These are phyloP conservation scores for Pyrenula aspistea DNA, from an alignment of 495 filamentous ascomycete species.

Conservation along the genomic window DNA sequence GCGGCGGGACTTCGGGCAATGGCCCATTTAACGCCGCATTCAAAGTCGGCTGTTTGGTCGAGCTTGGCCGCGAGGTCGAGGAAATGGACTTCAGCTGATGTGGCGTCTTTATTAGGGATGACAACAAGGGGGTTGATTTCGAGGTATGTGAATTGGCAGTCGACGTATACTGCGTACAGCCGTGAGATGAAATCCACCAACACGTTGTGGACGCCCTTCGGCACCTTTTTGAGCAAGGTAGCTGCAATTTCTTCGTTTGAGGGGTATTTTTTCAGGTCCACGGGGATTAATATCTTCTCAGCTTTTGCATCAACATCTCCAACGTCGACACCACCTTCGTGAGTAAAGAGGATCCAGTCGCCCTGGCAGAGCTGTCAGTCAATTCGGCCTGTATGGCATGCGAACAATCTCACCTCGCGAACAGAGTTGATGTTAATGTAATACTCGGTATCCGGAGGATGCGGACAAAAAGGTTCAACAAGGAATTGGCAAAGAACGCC, in stretches of 20 bases:
- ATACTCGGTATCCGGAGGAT: conserved; percentile 86
- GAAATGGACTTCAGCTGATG: conserved; percentile 94
- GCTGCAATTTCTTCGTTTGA: conserved; percentile 88
- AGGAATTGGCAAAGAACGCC: conserved; percentile 89
- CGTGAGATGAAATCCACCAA: conserved; percentile 94
- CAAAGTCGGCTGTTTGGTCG: conserved; percentile 98
- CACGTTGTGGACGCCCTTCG: conserved; percentile 91
- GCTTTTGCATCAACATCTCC: conserved; percentile 98
- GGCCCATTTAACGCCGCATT: conserved; percentile 98
- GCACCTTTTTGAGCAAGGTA: conserved; percentile 80
- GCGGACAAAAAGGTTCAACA: conserved; percentile 96
- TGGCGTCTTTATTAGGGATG: conserved; percentile 83
- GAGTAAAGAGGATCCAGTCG: conserved; percentile 98
- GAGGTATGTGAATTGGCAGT: conserved; percentile 99
- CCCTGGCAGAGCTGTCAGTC: conserved; percentile 43
- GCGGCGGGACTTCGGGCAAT: conserved; percentile 79
- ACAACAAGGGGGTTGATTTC: conserved; percentile 99
- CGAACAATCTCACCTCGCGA: conserved; percentile 57
- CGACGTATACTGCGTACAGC: conserved; percentile 95
- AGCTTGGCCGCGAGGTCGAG: conserved; percentile 97
- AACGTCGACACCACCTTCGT: conserved; percentile 98
- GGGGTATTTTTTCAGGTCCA: conserved; percentile 88
- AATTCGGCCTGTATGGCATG: conserved; percentile 2
- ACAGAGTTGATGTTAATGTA: conserved; percentile 97
- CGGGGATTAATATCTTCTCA: conserved; percentile 93